Evolutionary conservation across 257 asterid genomes (phyloP).

Genomic region (Paulownia fortunei): DNA sequence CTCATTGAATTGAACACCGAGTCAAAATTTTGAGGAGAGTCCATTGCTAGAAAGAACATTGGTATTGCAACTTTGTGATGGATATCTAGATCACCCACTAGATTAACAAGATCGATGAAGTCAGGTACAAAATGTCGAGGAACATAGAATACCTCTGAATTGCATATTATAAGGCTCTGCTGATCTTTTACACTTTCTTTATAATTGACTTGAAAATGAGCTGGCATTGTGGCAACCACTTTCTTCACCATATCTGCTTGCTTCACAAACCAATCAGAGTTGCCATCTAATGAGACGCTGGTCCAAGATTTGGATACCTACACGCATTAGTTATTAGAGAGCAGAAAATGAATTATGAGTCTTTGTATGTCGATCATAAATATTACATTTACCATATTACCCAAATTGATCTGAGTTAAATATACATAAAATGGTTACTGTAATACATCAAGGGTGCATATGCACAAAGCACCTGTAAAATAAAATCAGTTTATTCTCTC

Average conservation of each 20-base stretch:
- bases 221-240: constrained; percentile 89
- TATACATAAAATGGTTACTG: no score
- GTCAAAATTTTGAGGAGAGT: constrained; percentile 75
- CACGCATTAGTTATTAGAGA: constrained; percentile 29
- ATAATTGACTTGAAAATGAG: constrained; percentile 87
- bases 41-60: constrained; percentile 90
- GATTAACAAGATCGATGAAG: constrained; percentile 76
- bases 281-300: constrained; percentile 55
- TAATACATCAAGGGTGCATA: no score
- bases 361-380: background rate
- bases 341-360: no score
- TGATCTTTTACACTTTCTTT: constrained; percentile 61
- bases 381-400: no score
- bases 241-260: constrained; percentile 81
- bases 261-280: constrained; percentile 78
- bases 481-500: no score
- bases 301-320: constrained; percentile 92
- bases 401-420: no score
- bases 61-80: constrained; percentile 96
- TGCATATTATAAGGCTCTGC: constrained; percentile 62
- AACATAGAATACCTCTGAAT: constrained; percentile 87
- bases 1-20: constrained; percentile 67
- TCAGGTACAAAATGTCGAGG: constrained; percentile 78
- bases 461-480: no score
- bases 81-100: constrained; percentile 80